These are phyloP conservation scores for Neurospora intermedia DNA, from an alignment of 495 filamentous ascomycete species.

Conservation along the genomic window DNA sequence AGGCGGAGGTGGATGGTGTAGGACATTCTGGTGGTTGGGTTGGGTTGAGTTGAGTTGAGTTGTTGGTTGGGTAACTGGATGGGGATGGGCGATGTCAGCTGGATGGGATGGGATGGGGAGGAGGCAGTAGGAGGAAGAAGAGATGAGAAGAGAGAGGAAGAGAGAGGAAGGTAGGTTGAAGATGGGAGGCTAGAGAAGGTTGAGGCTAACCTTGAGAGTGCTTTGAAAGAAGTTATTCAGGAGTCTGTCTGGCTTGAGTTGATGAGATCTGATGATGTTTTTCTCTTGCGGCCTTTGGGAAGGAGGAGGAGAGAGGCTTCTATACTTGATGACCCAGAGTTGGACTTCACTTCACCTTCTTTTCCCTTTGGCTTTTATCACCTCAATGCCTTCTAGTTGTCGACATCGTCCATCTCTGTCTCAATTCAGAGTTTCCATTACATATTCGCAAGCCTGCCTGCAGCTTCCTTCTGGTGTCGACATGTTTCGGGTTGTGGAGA, in stretches of 20 bases:
- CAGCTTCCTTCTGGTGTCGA: not conserved
- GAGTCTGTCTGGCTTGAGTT: not conserved
- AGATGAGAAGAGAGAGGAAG: not conserved
- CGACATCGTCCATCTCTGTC: not conserved
- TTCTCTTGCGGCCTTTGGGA: not conserved
- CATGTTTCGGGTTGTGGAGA: not conserved
- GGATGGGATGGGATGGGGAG: not conserved
- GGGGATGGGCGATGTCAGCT: not conserved
- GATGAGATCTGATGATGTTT: not conserved
- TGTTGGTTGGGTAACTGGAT: not conserved
- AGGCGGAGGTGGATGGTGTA: constrained; percentile 2
- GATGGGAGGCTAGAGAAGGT: not conserved
- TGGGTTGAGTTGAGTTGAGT: not conserved
- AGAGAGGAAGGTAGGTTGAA: not conserved
- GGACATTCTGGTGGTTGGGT: not conserved
- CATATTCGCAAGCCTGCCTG: not conserved
- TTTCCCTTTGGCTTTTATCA: no score
- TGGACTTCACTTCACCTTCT: no score
- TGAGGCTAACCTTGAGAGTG: not conserved
- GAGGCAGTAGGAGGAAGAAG: not conserved
- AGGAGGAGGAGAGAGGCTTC: not conserved
- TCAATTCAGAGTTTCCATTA: not conserved
- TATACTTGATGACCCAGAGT: not conserved
- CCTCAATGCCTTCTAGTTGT: no score
- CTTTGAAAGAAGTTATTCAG: not conserved